These are phyloP conservation scores for Globisporangium okanoganense DNA, from an alignment of 352 stramenopile genomes.

Conservation along the genomic window DNA sequence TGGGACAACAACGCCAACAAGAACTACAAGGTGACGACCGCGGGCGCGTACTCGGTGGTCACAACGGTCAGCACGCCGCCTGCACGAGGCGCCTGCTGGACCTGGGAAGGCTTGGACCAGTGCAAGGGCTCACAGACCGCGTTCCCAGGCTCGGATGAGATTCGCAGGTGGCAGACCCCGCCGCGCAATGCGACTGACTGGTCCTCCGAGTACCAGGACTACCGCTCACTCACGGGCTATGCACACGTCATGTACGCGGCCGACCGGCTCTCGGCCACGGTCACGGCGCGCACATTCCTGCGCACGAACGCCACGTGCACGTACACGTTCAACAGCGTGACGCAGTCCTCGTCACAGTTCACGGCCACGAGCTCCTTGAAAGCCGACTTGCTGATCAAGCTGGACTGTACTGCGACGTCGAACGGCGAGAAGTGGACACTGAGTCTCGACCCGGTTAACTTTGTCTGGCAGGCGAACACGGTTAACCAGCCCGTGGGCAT, in stretches of 20 bases:
- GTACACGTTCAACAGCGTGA: slow-evolving; percentile 35
- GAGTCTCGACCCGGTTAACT: slow-evolving; percentile 54
- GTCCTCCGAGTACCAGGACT: slow-evolving; percentile 38
- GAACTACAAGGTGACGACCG: slow-evolving; percentile 33
- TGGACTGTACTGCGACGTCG: slow-evolving; percentile 20
- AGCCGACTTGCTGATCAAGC: slow-evolving; percentile 28
- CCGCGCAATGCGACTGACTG: slow-evolving; percentile 28
- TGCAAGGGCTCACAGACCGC: slow-evolving; percentile 19
- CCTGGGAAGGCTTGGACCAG: slow-evolving; percentile 26
- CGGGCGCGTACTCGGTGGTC: slow-evolving; percentile 32
- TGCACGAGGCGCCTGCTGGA: slow-evolving; percentile 20
- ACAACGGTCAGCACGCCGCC: slow-evolving; percentile 23
- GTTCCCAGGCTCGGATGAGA: slow-evolving; percentile 20
- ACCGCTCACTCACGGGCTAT: slow-evolving; percentile 36
- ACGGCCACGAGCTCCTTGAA: slow-evolving; percentile 21
- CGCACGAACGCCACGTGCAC: slow-evolving; percentile 24
- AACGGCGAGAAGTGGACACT: slow-evolving; percentile 27
- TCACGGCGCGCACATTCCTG: slow-evolving; percentile 35
- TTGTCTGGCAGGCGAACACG: slow-evolving; percentile 44
- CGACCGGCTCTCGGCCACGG: slow-evolving; percentile 26
- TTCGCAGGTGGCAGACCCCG: slow-evolving; percentile 41
- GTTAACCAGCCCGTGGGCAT: slow-evolving; percentile 20
- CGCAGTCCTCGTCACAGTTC: slow-evolving; percentile 16
- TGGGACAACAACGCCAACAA: slow-evolving; percentile 43
- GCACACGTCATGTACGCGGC: slow-evolving; percentile 40